Evolutionary conservation across 805 yeast genomes (phyloP).

Genomic region (Saccharomycopsis microspora): DNA sequence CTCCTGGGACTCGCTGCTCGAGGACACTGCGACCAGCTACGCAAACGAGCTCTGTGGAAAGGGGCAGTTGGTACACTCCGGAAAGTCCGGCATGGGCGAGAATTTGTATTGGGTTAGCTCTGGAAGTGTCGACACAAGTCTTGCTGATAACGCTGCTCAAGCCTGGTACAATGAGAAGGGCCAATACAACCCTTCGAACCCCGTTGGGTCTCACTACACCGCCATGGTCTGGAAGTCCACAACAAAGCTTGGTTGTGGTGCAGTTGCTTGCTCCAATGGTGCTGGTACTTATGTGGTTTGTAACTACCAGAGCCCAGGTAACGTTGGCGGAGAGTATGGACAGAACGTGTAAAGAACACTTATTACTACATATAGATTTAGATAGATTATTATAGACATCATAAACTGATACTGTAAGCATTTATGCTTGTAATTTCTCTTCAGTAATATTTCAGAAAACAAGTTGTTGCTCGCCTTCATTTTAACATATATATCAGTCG

Average conservation of each 20-base stretch:
- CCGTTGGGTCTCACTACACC: constrained; percentile 54
- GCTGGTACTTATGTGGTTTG: constrained; percentile 45
- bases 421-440: too few relatives aligned
- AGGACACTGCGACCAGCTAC: constrained; percentile 41
- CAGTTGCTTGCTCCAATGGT: constrained; percentile 38
- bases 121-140: constrained; percentile 18
- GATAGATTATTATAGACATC: too few relatives aligned
- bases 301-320: constrained; percentile 52
- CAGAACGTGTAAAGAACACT: constrained; percentile 19
- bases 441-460: too few relatives aligned
- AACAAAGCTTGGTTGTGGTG: constrained; percentile 65
- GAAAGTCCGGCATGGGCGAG: constrained; percentile 48
- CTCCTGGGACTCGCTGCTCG: constrained; percentile 42
- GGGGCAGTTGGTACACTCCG: constrained; percentile 49
- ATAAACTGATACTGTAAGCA: too few relatives aligned
- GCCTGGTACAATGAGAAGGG: constrained; percentile 68
- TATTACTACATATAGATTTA: too few relatives aligned
- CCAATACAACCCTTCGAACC: constrained; percentile 35
- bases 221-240: constrained; percentile 65
- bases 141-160: constrained; percentile 28
- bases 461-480: too few relatives aligned
- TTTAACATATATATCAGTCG: too few relatives aligned
- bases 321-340: constrained; percentile 27
- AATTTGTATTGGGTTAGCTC: constrained; percentile 58
- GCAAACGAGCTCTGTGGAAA: constrained; percentile 45